A percentile compares a stretch with the other conserved stretches of the same genome.
phyloP scores from a whole-genome alignment of 2,329 filamentous ascomycete genomes.

The Colletotrichum eleusines region DNA sequence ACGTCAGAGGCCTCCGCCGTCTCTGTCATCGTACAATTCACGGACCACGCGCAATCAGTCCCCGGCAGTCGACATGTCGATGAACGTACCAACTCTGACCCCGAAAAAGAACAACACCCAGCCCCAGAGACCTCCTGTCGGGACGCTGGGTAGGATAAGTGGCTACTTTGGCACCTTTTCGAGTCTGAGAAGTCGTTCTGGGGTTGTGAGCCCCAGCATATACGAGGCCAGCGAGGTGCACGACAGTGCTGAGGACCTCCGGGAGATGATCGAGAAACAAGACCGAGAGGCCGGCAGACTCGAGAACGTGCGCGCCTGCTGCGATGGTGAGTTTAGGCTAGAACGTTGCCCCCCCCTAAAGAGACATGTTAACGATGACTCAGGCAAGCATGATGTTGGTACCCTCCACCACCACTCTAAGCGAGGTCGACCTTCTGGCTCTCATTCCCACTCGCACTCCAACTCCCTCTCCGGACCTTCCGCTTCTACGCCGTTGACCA shows the following conservation, averaged over 20 bases:
- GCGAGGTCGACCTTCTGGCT: slow-evolving; percentile 56
- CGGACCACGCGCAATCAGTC: slow-evolving; percentile 76
- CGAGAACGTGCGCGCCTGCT: slow-evolving; percentile 97
- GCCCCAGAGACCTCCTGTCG: slow-evolving; percentile 51
- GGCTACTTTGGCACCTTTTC: slow-evolving; percentile 71
- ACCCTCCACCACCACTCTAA: slow-evolving; percentile 64
- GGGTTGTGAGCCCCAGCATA: slow-evolving; percentile 60
- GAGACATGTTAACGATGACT: slow-evolving; percentile 44
- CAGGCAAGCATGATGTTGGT: slow-evolving; percentile 81
- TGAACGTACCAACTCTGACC: slow-evolving; percentile 69
- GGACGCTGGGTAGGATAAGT: slow-evolving; percentile 70
- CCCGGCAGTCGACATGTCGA: slow-evolving; percentile 63
- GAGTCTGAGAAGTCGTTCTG: slow-evolving; percentile 65
- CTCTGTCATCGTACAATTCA: slow-evolving; percentile 85
- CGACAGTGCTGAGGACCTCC: slow-evolving; percentile 86
- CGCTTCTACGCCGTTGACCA: slow-evolving; percentile 52
- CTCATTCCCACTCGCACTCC: slow-evolving; percentile 51
- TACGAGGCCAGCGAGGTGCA: slow-evolving; percentile 74
- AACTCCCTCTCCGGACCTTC: slow-evolving; percentile 54
- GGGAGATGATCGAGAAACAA: slow-evolving; percentile 82
- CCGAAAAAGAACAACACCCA: slow-evolving; percentile 58
- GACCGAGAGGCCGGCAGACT: slow-evolving; percentile 82
- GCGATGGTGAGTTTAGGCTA: slow-evolving; percentile 82
- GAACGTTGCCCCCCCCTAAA: neutral
- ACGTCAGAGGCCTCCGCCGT: slow-evolving; percentile 69